Conservation (phyloP, 306 rosid species). For the Acmispon strigosus region DNA sequence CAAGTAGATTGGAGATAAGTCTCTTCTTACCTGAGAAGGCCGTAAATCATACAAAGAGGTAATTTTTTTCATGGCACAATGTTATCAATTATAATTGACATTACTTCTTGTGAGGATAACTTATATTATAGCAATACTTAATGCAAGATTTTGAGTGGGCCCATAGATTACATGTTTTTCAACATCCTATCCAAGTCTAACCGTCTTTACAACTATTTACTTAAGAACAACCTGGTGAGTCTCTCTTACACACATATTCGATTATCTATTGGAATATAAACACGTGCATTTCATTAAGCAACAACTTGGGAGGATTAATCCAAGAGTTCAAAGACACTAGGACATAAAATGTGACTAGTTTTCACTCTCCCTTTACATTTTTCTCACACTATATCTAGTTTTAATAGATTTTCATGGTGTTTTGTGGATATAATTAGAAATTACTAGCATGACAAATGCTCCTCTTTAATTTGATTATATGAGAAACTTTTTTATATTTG, state of each 20-base stretch:
- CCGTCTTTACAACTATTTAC: neutral
- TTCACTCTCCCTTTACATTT: no score
- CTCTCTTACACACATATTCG: neutral
- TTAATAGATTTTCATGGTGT: no score
- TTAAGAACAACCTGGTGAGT: neutral
- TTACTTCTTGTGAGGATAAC: neutral
- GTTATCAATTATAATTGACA: neutral
- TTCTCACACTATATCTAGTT: no score
- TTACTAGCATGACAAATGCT: no score
- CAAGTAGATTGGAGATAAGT: neutral
- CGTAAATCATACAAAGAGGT: neutral
- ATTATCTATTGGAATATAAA: neutral
- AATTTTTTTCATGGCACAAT: neutral
- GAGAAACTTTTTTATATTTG: neutral
- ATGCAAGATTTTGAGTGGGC: neutral
- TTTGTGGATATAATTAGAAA: neutral
- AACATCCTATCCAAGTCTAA: neutral
- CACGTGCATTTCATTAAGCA: neutral
- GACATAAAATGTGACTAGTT: no score
- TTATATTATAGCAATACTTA: neutral
- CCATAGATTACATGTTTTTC: neutral
- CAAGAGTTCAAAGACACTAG: no score
- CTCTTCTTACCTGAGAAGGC: neutral
- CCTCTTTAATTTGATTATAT: no score
- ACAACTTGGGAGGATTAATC: no score